Evolutionary conservation across 129 eudicot species (phyloP).

Genomic region (Chrysanthemum seticuspe): DNA sequence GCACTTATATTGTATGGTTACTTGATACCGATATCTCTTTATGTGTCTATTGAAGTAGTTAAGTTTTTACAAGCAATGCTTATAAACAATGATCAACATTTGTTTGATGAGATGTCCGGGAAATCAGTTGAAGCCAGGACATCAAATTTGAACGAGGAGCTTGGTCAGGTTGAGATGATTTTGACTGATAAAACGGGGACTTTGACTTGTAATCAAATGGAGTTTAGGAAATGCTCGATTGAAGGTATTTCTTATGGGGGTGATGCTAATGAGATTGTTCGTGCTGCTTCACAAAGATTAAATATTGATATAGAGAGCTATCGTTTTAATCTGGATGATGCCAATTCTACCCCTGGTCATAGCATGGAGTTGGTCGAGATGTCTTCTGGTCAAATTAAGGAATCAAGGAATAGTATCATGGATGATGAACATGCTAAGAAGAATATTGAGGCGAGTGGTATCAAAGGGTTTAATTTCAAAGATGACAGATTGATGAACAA

Average conservation of each 20-base stretch:
- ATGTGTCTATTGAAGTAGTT: constrained; percentile 55
- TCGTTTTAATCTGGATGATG: constrained; percentile 43
- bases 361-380: constrained; percentile 48
- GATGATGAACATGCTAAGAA: constrained; percentile 20
- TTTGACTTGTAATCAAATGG: constrained; percentile 62
- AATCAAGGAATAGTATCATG: constrained; percentile 28
- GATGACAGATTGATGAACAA: constrained; percentile 42
- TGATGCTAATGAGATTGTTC: constrained; percentile 46
- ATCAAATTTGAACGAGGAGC: constrained; percentile 58
- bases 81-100: constrained; percentile 41
- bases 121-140: constrained; percentile 48
- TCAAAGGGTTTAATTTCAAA: constrained; percentile 50
- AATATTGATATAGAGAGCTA: constrained; percentile 47
- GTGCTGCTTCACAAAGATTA: constrained; percentile 55
- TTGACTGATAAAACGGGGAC: constrained; percentile 58
- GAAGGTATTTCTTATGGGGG: constrained; percentile 58
- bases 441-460: constrained; percentile 21
- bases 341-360: constrained; percentile 45
- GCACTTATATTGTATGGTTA: constrained; percentile 55
- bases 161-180: constrained; percentile 56
- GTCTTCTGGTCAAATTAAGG: constrained; percentile 19
- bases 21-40: constrained; percentile 57
- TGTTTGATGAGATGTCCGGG: constrained; percentile 48
- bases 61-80: constrained; percentile 60
- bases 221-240: constrained; percentile 57